Conservation (phyloP, 116 monocot species). For the Cymodocea nodosa region DNA sequence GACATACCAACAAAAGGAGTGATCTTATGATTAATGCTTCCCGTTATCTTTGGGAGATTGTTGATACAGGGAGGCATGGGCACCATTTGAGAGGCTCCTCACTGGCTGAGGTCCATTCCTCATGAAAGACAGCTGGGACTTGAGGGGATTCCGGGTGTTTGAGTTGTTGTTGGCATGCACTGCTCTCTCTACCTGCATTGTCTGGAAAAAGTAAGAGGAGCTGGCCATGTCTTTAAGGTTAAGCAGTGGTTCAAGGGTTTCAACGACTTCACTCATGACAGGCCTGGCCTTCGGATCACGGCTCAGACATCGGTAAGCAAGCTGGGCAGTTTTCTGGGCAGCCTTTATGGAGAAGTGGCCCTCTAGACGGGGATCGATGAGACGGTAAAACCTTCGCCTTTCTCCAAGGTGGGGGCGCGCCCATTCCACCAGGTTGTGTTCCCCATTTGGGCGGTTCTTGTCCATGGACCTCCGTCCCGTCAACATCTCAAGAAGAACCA, state of each 20-base stretch:
- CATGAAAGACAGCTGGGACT: slow-evolving; percentile 9
- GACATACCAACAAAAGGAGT: neutral
- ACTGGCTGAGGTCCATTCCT: slow-evolving; percentile 14
- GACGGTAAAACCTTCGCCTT: slow-evolving; percentile 24
- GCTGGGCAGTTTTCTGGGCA: slow-evolving; percentile 26
- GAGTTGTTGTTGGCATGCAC: slow-evolving; percentile 1
- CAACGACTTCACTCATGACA: slow-evolving; percentile 40
- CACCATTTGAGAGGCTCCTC: slow-evolving; percentile 22
- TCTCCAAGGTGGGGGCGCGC: slow-evolving; percentile 25
- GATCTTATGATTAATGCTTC: slow-evolving; percentile 1
- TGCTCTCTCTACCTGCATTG: slow-evolving; percentile 24
- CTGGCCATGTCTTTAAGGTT: slow-evolving; percentile 42
- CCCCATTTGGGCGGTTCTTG: slow-evolving; percentile 28
- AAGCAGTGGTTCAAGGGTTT: slow-evolving; percentile 22
- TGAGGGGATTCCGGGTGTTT: slow-evolving; percentile 13
- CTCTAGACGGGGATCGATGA: slow-evolving; percentile 31
- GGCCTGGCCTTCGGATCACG: slow-evolving; percentile 34
- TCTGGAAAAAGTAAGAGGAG: slow-evolving; percentile 30
- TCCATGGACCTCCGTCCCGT: slow-evolving; percentile 43
- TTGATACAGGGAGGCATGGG: slow-evolving; percentile 4
- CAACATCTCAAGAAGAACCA: slow-evolving; percentile 36
- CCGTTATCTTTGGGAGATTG: neutral
- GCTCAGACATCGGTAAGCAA: slow-evolving; percentile 26
- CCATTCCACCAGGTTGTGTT: slow-evolving; percentile 47
- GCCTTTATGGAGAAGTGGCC: slow-evolving; percentile 42